Evolutionary conservation across 192 early-diverging fungal species (phyloP), one percentile per base, ranked within the genome.

Genomic region (Backusella psychrophila): DNA sequence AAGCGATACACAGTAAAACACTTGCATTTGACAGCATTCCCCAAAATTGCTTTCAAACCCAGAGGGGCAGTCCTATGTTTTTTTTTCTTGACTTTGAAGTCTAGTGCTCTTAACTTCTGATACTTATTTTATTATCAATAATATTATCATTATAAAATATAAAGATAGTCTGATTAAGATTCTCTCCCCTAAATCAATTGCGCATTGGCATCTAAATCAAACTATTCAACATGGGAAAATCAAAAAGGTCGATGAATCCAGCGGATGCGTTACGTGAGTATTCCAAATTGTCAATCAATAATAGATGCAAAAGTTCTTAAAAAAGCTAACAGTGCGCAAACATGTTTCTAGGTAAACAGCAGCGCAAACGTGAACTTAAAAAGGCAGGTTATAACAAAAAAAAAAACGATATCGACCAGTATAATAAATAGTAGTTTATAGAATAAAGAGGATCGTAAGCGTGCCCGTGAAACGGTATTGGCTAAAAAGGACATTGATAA

Each of bases 371-470:
- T 31, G 80, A 81, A 65, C 49, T 81, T 39, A 77, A 81, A 75
- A 81, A 81, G 63, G 80, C 75, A 75, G 3, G 29, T 29, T 33
- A 6, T 38, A n/a, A 36, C 23, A 46, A 71, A 15, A 29, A 71
- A 15, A 29, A 33, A 49, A 69, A n/a, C 0, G 75, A 26, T 35
- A 17, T 35, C 0, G 31, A 4, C 12, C 78, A 15, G 66, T 53
- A 63, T 59, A 26, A 7, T 67, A 52, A 46, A 4, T 2, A 31
- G 66, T 29, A 42, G 39, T 41, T 44, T 72, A 33, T 77, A 92
- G 90, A 92, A 91, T 80, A 92, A 91, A 83, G 89, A 87, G 34
- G 87, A 85, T 21, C 84, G 89, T 67, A 89, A 90, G 75, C 85
- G 85, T 53, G 81, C 82, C 33, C 85, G 89, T 42, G 78, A 85